phyloP scores from a whole-genome alignment of 2,329 filamentous ascomycete genomes.

The Trichophyton equinum region DNA sequence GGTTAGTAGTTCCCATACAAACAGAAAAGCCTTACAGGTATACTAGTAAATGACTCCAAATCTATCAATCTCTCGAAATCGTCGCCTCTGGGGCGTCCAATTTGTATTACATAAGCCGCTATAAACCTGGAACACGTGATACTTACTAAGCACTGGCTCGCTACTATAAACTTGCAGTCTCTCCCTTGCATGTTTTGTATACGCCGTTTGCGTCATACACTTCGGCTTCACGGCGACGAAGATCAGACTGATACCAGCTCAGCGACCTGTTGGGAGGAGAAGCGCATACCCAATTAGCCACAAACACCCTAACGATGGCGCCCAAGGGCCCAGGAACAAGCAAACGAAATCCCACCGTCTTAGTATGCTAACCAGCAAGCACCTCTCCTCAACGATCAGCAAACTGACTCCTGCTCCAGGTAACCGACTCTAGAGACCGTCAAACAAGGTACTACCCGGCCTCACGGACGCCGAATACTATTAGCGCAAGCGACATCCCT shows the following conservation, averaged over 20 bases:
- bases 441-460: conserved; percentile 8
- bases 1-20: too few species aligned
- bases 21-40: too few species aligned
- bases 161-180: neutral
- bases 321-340: conserved; percentile 11
- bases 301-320: conserved; percentile 3
- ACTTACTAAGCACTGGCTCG: neutral
- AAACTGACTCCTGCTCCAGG: conserved; percentile 17
- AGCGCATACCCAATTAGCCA: neutral
- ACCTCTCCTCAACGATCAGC: neutral
- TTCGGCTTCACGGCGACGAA: neutral
- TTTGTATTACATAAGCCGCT: too few species aligned
- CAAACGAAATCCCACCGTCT: conserved; percentile 34
- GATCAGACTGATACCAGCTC: neutral
- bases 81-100: too few species aligned
- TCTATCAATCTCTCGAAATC: too few species aligned
- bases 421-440: conserved; percentile 35
- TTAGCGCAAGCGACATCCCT: conserved; percentile 13
- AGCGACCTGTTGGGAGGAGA: neutral
- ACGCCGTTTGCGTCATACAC: conserved; percentile 2
- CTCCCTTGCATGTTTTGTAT: conserved; percentile 1
- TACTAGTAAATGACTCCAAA: too few species aligned
- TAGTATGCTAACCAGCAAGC: conserved; percentile 22
- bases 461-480: neutral
- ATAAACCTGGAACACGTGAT: neutral